Percentiles rank a stretch among this genome's conserved stretches.
Evolutionary conservation across 495 filamentous ascomycete genomes (phyloP).

Genomic region (Penicillium fimorum): DNA sequence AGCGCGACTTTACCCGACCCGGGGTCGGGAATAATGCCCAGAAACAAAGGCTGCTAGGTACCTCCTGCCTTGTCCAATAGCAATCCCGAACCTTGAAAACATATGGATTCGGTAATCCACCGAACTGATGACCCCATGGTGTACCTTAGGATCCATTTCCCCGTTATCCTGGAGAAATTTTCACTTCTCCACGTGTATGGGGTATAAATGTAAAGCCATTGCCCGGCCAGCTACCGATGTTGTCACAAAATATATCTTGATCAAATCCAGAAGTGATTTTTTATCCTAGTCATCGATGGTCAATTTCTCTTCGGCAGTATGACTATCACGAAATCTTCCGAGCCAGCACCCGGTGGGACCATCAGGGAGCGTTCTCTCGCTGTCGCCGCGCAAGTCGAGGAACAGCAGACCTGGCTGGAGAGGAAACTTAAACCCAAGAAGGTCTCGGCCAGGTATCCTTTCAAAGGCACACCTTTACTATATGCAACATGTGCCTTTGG

Average conservation of each 20-base stretch:
- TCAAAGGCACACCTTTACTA: constrained; percentile 24
- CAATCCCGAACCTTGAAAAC: not conserved
- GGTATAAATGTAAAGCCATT: constrained; percentile 10
- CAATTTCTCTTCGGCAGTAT: not conserved
- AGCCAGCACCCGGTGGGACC: not conserved
- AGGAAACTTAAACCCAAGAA: constrained; percentile 29
- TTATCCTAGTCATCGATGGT: not conserved
- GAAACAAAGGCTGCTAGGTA: not conserved
- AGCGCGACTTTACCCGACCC: not conserved
- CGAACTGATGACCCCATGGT: not conserved
- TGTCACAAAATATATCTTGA: not conserved
- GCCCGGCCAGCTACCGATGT: not conserved
- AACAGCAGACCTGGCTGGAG: constrained; percentile 28
- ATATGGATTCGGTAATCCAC: not conserved
- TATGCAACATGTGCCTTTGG: constrained; percentile 33
- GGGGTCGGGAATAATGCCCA: not conserved
- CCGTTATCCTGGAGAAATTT: constrained; percentile 3
- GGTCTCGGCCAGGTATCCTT: constrained; percentile 27
- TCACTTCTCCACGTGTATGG: constrained; percentile 2
- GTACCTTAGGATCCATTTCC: not conserved
- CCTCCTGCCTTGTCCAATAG: not conserved
- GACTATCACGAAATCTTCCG: constrained; percentile 1
- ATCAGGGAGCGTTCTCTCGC: constrained; percentile 13
- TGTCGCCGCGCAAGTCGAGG: constrained; percentile 15
- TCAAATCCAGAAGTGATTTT: not conserved